Evolutionary conservation across 2,329 filamentous ascomycete species (phyloP).

Genomic region (Myriosclerotinia duriaeana): DNA sequence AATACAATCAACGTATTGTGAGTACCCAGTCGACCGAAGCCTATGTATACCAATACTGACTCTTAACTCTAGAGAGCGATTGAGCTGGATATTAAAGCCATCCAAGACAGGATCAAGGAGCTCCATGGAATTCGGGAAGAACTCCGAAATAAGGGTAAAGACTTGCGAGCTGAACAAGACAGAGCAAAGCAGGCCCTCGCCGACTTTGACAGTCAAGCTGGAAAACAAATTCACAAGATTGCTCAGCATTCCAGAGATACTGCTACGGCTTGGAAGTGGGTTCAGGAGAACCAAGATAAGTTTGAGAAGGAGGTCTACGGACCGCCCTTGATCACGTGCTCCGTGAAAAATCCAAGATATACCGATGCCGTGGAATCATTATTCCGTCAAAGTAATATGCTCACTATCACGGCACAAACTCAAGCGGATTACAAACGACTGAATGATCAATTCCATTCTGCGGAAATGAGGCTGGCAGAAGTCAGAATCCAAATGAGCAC

Average conservation of each 20-base stretch:
- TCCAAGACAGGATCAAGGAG: slow-evolving; percentile 44
- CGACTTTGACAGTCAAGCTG: slow-evolving; percentile 69
- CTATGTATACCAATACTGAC: neutral
- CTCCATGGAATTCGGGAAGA: slow-evolving; percentile 35
- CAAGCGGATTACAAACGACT: slow-evolving; percentile 72
- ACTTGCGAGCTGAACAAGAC: slow-evolving; percentile 44
- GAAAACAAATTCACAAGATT: slow-evolving; percentile 70
- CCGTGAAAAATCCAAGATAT: slow-evolving; percentile 58
- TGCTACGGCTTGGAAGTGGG: slow-evolving; percentile 75
- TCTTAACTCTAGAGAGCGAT: slow-evolving; percentile 51
- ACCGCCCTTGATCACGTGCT: slow-evolving; percentile 64
- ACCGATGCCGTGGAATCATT: slow-evolving; percentile 59
- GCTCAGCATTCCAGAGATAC: slow-evolving; percentile 61
- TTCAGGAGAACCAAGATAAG: slow-evolving; percentile 64
- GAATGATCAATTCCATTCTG: slow-evolving; percentile 61
- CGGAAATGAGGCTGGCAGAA: slow-evolving; percentile 61
- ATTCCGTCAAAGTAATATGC: slow-evolving; percentile 53
- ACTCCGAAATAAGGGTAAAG: slow-evolving; percentile 39
- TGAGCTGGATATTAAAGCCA: slow-evolving; percentile 56
- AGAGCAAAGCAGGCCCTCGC: slow-evolving; percentile 51
- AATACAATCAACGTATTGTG: slow-evolving; percentile 73
- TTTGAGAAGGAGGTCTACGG: slow-evolving; percentile 65
- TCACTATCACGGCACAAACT: slow-evolving; percentile 73
- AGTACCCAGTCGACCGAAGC: slow-evolving; percentile 40
- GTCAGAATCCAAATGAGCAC: slow-evolving; percentile 60